Conservation (phyloP, 2,329 filamentous ascomycete genomes). For the Cordyceps cicadae region DNA sequence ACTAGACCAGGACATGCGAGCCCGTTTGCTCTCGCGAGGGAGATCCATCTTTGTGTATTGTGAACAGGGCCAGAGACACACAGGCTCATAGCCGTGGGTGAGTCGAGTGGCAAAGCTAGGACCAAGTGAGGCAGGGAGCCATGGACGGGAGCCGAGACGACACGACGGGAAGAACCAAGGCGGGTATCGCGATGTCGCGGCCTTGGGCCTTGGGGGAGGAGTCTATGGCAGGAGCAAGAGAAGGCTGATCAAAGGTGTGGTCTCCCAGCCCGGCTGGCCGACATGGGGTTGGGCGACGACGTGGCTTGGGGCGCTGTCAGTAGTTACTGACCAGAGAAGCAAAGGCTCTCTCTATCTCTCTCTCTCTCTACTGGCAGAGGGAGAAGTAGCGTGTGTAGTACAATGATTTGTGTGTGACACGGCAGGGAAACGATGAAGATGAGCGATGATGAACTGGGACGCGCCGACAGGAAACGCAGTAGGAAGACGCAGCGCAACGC, state of each 20-base stretch:
- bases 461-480: slow-evolving; percentile 7
- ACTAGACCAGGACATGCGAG: slow-evolving; percentile 38
- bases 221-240: slow-evolving; percentile 1
- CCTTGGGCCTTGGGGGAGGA: slow-evolving; percentile 1
- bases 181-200: slow-evolving; percentile 6
- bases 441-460: background rate
- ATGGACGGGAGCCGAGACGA: slow-evolving; percentile 11
- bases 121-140: slow-evolving; percentile 10
- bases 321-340: background rate
- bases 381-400: slow-evolving; percentile 2
- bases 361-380: background rate
- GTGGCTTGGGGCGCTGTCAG: slow-evolving; percentile 9
- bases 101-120: slow-evolving; percentile 12
- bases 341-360: background rate
- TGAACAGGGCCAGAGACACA: slow-evolving; percentile 10
- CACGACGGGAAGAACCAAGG: slow-evolving; percentile 1
- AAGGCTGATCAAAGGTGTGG: background rate
- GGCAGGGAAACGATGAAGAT: slow-evolving; percentile 1
- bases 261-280: slow-evolving; percentile 1
- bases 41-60: slow-evolving; percentile 40
- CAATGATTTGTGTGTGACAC: slow-evolving; percentile 9
- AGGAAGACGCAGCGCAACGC: background rate
- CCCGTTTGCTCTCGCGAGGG: slow-evolving; percentile 45
- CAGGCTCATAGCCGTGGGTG: slow-evolving; percentile 11
- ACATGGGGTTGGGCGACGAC: slow-evolving; percentile 10